These are phyloP conservation scores for Guyanaporus albipodus DNA, from an alignment of 768 basidiomycete species.

Conservation along the genomic window DNA sequence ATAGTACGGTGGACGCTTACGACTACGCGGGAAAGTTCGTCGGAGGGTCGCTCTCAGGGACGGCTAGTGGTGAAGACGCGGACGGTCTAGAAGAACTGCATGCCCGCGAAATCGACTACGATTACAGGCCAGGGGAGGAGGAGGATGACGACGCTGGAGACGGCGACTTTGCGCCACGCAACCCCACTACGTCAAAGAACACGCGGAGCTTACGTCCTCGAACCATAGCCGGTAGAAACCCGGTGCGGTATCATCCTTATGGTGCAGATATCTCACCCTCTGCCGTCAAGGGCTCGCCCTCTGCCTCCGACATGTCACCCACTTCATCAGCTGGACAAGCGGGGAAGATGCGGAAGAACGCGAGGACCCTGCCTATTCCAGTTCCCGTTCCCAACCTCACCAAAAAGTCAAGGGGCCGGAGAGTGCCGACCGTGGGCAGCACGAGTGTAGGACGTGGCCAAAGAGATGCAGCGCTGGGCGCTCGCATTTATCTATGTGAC, in stretches of 20 bases:
- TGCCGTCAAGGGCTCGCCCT: constrained; percentile 30
- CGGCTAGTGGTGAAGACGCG: constrained; percentile 23
- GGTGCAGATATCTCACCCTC: constrained; percentile 25
- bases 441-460: constrained; percentile 27
- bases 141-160: constrained; percentile 31
- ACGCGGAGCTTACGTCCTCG: constrained; percentile 36
- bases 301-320: constrained; percentile 28
- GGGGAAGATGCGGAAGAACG: constrained; percentile 32
- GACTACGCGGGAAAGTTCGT: constrained; percentile 18
- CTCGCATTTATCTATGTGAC: constrained; percentile 65
- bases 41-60: constrained; percentile 24
- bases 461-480: constrained; percentile 37
- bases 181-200: constrained; percentile 35
- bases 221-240: constrained; percentile 30
- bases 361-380: constrained; percentile 47
- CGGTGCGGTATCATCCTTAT: constrained; percentile 34
- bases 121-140: constrained; percentile 28
- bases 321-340: constrained; percentile 21
- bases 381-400: constrained; percentile 65
- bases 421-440: constrained; percentile 52
- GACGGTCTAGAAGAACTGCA: constrained; percentile 24
- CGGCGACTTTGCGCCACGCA: constrained; percentile 34
- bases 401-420: constrained; percentile 65
- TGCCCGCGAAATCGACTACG: constrained; percentile 25
- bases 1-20: constrained; percentile 28